Conservation (phyloP, 306 rosid species). For the Alnus glutinosa region DNA sequence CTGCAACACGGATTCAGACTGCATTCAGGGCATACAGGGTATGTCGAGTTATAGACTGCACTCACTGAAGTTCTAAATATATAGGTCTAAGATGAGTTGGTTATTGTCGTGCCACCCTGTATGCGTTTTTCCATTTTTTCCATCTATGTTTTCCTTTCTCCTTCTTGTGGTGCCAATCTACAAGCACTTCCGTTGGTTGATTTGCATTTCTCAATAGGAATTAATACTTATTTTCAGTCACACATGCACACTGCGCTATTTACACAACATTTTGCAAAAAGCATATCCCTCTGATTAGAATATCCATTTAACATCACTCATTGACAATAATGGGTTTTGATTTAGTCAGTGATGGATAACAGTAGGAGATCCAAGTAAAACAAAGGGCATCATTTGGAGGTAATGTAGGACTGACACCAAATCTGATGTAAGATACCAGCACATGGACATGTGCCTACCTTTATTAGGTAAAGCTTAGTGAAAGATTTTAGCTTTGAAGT, state of each 20-base stretch:
- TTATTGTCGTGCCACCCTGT: slow-evolving; percentile 5
- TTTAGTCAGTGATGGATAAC: not conserved
- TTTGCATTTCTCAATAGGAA: not conserved
- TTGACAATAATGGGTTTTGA: not conserved
- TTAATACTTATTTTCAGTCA: not conserved
- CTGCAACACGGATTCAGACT: slow-evolving; percentile 89
- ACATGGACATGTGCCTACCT: no score
- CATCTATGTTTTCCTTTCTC: not conserved
- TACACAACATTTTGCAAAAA: not conserved
- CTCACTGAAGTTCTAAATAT: slow-evolving; percentile 3
- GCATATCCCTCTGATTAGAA: not conserved
- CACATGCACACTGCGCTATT: not conserved
- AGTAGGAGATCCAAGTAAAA: slow-evolving; percentile 1
- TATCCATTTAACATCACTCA: not conserved
- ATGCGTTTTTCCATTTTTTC: not conserved
- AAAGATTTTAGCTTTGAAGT: no score
- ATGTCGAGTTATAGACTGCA: slow-evolving; percentile 25
- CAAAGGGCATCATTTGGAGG: not conserved
- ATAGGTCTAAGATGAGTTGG: slow-evolving; percentile 5
- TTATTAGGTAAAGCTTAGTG: no score
- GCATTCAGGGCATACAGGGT: slow-evolving; percentile 87
- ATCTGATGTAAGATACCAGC: no score
- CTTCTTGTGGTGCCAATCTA: slow-evolving; percentile 6
- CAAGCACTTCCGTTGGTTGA: not conserved
- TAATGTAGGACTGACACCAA: no score